Conservation (phyloP, 495 filamentous ascomycete genomes). For the Penicillium pancosmium region DNA sequence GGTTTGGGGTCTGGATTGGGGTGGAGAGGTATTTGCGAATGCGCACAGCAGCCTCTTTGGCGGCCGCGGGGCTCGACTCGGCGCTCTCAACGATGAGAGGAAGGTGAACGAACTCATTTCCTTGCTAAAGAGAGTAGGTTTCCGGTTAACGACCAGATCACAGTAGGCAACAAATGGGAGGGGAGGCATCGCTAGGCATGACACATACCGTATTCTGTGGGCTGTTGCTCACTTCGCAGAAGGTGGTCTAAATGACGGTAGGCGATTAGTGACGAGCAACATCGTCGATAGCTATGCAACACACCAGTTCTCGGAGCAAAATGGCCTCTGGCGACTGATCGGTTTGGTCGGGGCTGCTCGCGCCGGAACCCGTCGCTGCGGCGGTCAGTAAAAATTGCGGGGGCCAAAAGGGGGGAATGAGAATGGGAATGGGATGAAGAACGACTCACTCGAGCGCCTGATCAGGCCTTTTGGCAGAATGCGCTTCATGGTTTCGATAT, state of each 20-base stretch:
- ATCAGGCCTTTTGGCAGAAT: conserved; percentile 39
- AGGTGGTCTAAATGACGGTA: conserved; percentile 51
- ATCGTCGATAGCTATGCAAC: not conserved
- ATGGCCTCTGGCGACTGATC: conserved; percentile 12
- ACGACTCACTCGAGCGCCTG: conserved; percentile 26
- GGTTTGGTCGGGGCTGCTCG: not conserved
- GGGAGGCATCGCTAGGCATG: not conserved
- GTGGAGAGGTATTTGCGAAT: conserved; percentile 81
- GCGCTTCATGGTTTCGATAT: conserved; percentile 40
- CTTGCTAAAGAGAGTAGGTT: conserved; percentile 43
- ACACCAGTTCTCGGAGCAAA: conserved; percentile 11
- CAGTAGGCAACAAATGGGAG: not conserved
- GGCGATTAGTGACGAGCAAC: conserved; percentile 13
- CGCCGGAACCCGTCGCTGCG: conserved; percentile 1
- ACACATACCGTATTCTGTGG: conserved; percentile 61
- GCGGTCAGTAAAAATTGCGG: conserved; percentile 7
- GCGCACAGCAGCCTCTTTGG: conserved; percentile 70
- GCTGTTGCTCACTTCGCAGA: conserved; percentile 76
- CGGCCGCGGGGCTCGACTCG: conserved; percentile 86
- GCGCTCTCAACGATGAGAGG: conserved; percentile 92
- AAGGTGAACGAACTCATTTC: conserved; percentile 90
- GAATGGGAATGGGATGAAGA: not conserved
- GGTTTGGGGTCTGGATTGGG: conserved; percentile 62
- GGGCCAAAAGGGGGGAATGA: not conserved
- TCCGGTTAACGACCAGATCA: conserved; percentile 6